Conservation (phyloP, 2,329 filamentous ascomycete species). For the Aspergillus alliaceus region DNA sequence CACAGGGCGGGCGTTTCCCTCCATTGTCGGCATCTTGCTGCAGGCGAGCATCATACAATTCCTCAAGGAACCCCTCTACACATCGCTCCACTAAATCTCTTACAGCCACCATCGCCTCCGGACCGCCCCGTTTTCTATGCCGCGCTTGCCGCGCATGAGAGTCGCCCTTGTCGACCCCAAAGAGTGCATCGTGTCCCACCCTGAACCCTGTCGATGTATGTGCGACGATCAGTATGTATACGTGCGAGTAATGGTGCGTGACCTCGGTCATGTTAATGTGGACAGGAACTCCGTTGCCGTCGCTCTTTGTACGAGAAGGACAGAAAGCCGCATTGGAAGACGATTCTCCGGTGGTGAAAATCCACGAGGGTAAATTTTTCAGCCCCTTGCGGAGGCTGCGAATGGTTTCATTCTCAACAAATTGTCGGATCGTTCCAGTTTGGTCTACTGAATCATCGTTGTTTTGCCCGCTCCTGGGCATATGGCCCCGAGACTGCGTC, state of each 20-base stretch:
- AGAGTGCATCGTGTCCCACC: conserved; percentile 54
- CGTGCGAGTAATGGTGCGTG: conserved; percentile 44
- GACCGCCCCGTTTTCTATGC: neutral
- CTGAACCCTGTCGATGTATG: conserved; percentile 49
- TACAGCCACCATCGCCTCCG: conserved; percentile 19
- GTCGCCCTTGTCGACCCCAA: conserved; percentile 29
- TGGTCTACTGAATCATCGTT: neutral
- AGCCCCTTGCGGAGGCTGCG: conserved; percentile 19
- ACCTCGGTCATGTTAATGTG: conserved; percentile 39
- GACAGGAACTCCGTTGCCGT: conserved; percentile 21
- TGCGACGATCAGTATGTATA: conserved; percentile 58
- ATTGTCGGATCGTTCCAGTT: conserved; percentile 22
- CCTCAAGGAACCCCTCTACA: conserved; percentile 44
- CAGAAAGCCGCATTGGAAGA: neutral
- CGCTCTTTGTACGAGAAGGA: neutral
- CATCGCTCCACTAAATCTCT: conserved; percentile 45
- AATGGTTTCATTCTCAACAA: conserved; percentile 21
- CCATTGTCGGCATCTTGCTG: neutral
- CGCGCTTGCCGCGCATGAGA: conserved; percentile 7
- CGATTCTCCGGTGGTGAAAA: conserved; percentile 5
- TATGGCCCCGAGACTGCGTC: neutral
- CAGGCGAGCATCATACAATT: conserved; percentile 43
- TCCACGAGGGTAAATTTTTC: conserved; percentile 13
- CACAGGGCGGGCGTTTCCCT: conserved; percentile 36
- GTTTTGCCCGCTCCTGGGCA: neutral